Percentiles rank a stretch among this genome's conserved stretches.
Conservation (phyloP, 169 alveolate species). For the Plasmodium malariae region DNA sequence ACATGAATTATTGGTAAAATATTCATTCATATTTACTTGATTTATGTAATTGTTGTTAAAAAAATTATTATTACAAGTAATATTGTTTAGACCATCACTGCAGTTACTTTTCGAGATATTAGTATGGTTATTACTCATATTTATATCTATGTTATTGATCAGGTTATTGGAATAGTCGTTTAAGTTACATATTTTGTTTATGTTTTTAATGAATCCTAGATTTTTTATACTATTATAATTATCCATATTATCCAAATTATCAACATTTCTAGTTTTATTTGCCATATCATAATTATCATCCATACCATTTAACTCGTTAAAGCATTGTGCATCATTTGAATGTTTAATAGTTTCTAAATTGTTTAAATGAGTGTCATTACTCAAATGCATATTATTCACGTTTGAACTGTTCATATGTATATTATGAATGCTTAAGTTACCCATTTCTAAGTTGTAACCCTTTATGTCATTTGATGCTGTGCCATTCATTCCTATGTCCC, state of each 20-base stretch:
- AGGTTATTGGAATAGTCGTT: not conserved
- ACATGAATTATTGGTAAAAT: conserved; percentile 1
- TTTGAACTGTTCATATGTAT: too few relatives aligned
- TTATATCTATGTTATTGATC: not conserved
- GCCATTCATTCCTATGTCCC: not conserved
- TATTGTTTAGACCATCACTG: conserved; percentile 1
- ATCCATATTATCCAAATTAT: not conserved
- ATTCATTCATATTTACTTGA: not conserved
- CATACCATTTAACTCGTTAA: not conserved
- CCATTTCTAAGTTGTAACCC: not conserved
- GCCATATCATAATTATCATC: not conserved
- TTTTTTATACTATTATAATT: not conserved
- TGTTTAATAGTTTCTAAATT: not conserved
- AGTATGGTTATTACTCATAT: not conserved
- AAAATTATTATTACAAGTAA: not conserved
- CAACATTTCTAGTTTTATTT: not conserved
- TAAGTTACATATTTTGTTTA: too few relatives aligned
- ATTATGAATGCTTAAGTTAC: not conserved
- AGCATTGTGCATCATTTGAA: not conserved
- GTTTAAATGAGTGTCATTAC: not conserved
- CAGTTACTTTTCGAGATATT: not conserved
- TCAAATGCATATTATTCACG: too few relatives aligned
- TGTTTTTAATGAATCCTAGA: too few relatives aligned
- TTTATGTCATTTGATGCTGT: too few relatives aligned
- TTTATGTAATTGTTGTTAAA: conserved; percentile 1